A percentile compares a stretch with the other conserved stretches of the same genome.
Evolutionary conservation across 768 basidiomycete genomes (phyloP).

Genomic region (Suillus lakei): DNA sequence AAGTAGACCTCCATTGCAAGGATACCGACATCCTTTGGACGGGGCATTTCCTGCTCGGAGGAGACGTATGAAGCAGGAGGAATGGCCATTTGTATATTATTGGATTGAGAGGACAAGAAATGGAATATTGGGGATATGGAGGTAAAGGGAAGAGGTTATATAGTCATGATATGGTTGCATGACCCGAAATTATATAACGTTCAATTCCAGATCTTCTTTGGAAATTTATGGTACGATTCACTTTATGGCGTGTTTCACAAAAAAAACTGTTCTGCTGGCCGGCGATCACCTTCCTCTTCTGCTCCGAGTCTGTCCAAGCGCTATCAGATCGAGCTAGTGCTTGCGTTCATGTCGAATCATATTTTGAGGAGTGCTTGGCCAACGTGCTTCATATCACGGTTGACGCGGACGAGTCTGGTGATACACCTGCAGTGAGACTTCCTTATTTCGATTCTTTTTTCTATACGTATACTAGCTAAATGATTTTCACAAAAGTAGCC

Average conservation of each 20-base stretch:
- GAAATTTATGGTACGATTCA: constrained; percentile 36
- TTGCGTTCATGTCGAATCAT: background rate
- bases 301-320: background rate
- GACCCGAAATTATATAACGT: constrained; percentile 30
- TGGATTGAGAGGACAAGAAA: background rate
- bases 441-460: background rate
- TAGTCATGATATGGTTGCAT: constrained; percentile 13
- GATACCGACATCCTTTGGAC: constrained; percentile 94
- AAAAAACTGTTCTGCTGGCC: constrained; percentile 11
- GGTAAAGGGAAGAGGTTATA: constrained; percentile 24
- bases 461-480: background rate
- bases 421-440: background rate
- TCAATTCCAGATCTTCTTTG: constrained; percentile 12
- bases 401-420: background rate
- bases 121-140: background rate
- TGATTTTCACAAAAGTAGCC: background rate
- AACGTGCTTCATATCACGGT: background rate
- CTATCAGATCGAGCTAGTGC: background rate
- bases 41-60: constrained; percentile 36
- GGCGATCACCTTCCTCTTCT: too few species aligned
- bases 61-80: constrained; percentile 16
- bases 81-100: constrained; percentile 28
- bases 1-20: constrained; percentile 95
- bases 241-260: constrained; percentile 33
- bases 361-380: background rate